phyloP scores from a whole-genome alignment of 1,284 basidiomycete genomes.

The Leucoagaricus sp. region DNA sequence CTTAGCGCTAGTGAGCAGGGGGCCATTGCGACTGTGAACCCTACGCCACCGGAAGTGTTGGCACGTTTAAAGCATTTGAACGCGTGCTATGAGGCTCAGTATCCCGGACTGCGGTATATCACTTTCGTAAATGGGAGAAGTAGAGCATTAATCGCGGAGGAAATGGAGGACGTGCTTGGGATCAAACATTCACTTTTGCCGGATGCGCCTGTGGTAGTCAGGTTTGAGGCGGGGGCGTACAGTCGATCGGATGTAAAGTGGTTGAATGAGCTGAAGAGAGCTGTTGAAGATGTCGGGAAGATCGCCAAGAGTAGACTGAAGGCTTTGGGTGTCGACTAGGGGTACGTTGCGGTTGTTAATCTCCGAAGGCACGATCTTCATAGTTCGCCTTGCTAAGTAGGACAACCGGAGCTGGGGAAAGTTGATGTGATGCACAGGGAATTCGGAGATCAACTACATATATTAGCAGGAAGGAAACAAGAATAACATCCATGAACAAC shows the following conservation, averaged over 20 bases:
- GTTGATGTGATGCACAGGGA: too few relatives aligned
- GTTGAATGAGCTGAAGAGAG: slow-evolving; percentile 67
- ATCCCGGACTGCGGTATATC: slow-evolving; percentile 80
- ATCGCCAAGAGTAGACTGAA: slow-evolving; percentile 73
- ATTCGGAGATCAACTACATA: slow-evolving; percentile 1
- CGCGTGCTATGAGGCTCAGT: slow-evolving; percentile 71
- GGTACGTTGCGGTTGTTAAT: too few relatives aligned
- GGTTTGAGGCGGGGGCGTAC: slow-evolving; percentile 40
- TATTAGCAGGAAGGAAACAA: neutral
- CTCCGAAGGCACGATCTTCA: too few relatives aligned
- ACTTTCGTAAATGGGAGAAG: slow-evolving; percentile 89
- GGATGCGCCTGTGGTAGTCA: slow-evolving; percentile 39
- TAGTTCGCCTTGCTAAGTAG: too few relatives aligned
- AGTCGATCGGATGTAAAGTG: slow-evolving; percentile 45
- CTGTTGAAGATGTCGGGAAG: slow-evolving; percentile 69
- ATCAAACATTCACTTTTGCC: slow-evolving; percentile 49
- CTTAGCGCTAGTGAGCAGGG: slow-evolving; percentile 83
- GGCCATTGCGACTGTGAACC: slow-evolving; percentile 29
- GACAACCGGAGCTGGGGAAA: too few relatives aligned
- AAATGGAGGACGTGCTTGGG: slow-evolving; percentile 74
- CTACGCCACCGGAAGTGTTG: slow-evolving; percentile 67
- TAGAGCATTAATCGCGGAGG: slow-evolving; percentile 69
- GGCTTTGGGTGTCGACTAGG: slow-evolving; percentile 38
- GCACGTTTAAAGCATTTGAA: slow-evolving; percentile 70
- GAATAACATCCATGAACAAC: neutral